Base-by-base conservation (phyloP, 441 rosid species). In the Flueggea neowawraea region DNA sequence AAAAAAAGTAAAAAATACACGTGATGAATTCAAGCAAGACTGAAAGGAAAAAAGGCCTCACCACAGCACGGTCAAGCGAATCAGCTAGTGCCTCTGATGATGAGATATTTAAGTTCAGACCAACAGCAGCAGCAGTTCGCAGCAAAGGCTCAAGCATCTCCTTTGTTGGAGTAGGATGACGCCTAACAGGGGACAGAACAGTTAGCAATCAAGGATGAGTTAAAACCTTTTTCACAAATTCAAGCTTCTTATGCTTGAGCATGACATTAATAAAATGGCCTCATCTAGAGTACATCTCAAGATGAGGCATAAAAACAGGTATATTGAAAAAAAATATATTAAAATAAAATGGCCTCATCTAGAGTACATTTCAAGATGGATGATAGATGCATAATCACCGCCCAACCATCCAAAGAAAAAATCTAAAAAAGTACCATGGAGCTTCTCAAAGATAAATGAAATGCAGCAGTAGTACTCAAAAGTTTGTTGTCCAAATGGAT, bases 81-180 rank as follows among this genome's bases (percentile, higher is more conserved):
- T 95, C 99, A 69, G 99, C 99, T 69, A 95, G 78, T 63, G 96
- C 92, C 84, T 90, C 92, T 56, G 99, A 92, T 71, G 99, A 84
- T 44, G 97, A 87, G 58, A 92, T 75, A 74, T 95, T 97, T 81
- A 95, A 87, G 64, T 72, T 76, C 55, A 89, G 74, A 60, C 97
- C 97, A 76, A 86, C 81, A 78, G 98, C 87, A 71, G 90, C 86
- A 67, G 99, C 96, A 68, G 99, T 95, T 67, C 90, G 88, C 76
- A 88, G 69, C 75, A 95, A 78, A 60, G 99, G 98, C 75, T 90
- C 96, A 69, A 95, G 97, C 99, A 95, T 92, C 77, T 92, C 99
- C 75, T 84, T 88, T 2, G 97, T 92, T 44, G 99, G 99, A 66
- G 83, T 78, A 70, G 99, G 98, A 85, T 90, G 98, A 54, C 98